These are phyloP conservation scores for Paramecium bursaria DNA, from an alignment of 73 alveolate species.

Conservation along the genomic window DNA sequence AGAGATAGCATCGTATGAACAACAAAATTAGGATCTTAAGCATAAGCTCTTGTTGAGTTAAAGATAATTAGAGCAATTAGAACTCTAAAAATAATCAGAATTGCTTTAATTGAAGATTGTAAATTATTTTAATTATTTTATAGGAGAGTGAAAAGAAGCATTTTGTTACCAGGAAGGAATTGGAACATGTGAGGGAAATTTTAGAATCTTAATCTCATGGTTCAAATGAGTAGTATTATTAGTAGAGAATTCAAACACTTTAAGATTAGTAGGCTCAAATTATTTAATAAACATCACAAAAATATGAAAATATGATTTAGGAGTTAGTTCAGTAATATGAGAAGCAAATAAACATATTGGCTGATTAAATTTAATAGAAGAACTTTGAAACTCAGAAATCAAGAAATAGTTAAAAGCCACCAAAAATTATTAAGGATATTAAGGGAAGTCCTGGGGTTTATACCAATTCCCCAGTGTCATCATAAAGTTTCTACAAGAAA, in stretches of 20 bases:
- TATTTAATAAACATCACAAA: constrained; percentile 21
- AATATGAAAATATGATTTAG: constrained; percentile 52
- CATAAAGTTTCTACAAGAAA: constrained; percentile 57
- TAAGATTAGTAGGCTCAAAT: neutral
- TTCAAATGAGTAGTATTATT: neutral
- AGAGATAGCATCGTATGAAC: neutral
- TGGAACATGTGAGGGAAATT: neutral
- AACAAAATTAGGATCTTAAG: neutral
- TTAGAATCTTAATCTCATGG: neutral
- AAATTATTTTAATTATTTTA: no score
- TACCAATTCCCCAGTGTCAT: constrained; percentile 53
- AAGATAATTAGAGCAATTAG: constrained; percentile 34
- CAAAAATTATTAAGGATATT: constrained; percentile 43
- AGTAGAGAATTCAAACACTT: neutral
- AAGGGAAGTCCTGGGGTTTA: constrained; percentile 20
- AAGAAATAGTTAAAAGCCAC: constrained; percentile 46
- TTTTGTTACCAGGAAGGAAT: neutral
- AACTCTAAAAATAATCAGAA: constrained; percentile 34
- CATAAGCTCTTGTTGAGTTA: neutral
- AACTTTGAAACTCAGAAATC: neutral
- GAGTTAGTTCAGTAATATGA: constrained; percentile 41
- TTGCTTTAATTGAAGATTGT: constrained; percentile 20
- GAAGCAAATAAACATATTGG: neutral
- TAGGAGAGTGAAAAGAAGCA: constrained; percentile 31
- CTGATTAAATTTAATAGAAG: neutral